phyloP scores from a whole-genome alignment of 805 yeast genomes.

The Pichia exigua region DNA sequence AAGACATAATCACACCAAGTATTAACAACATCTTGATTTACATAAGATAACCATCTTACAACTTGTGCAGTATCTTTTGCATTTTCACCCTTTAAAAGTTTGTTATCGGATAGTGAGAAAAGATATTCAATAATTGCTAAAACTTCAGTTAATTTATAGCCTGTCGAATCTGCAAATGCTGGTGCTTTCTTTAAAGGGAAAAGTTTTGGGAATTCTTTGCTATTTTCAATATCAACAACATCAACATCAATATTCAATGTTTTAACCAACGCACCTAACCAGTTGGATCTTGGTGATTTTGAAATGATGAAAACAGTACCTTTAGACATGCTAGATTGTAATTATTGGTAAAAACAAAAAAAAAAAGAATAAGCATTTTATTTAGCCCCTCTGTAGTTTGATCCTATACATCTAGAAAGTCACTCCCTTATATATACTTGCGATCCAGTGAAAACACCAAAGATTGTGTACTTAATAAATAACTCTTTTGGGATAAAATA shows the following conservation, averaged over 20 bases:
- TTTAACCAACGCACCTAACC: slow-evolving; percentile 43
- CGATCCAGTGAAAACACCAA: too few species aligned
- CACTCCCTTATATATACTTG: too few species aligned
- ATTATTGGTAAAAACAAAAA: too few species aligned
- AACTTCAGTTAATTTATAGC: slow-evolving; percentile 56
- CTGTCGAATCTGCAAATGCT: slow-evolving; percentile 55
- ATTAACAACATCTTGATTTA: slow-evolving; percentile 46
- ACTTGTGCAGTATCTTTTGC: slow-evolving; percentile 53
- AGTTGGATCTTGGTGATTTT: slow-evolving; percentile 28
- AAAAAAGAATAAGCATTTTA: too few species aligned
- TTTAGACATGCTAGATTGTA: slow-evolving; percentile 3
- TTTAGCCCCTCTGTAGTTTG: too few species aligned
- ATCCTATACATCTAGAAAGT: too few species aligned
- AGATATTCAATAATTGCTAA: slow-evolving; percentile 50
- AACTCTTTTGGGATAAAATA: too few species aligned
- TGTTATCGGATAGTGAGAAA: slow-evolving; percentile 30
- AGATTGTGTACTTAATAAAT: too few species aligned
- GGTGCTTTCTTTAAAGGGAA: slow-evolving; percentile 63
- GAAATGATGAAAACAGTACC: slow-evolving; percentile 15
- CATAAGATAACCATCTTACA: slow-evolving; percentile 68
- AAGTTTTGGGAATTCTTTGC: slow-evolving; percentile 35
- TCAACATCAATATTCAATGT: slow-evolving; percentile 49
- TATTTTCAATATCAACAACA: slow-evolving; percentile 31
- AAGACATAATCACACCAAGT: background rate
- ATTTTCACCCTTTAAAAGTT: slow-evolving; percentile 46